phyloP scores from a whole-genome alignment of 1,139 yeast genomes.

The Taphrina betulina region DNA sequence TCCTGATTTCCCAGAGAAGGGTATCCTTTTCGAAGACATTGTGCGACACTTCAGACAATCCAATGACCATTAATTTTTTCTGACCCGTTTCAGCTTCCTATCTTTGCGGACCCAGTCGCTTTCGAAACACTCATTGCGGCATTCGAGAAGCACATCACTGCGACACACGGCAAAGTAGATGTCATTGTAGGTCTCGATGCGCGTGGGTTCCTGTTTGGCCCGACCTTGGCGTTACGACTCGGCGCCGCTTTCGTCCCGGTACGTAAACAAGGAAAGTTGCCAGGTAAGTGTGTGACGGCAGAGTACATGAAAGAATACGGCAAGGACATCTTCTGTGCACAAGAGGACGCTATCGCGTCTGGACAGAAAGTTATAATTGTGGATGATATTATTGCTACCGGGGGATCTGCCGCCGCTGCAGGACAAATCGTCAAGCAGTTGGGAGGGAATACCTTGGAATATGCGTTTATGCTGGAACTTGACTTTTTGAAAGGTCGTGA shows the following conservation, averaged over 20 bases:
- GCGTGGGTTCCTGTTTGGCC: slow-evolving; percentile 95
- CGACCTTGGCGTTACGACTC: slow-evolving; percentile 83
- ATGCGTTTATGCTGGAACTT: slow-evolving; percentile 85
- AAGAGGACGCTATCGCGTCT: slow-evolving; percentile 72
- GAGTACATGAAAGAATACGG: slow-evolving; percentile 91
- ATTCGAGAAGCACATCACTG: slow-evolving; percentile 56
- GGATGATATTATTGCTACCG: slow-evolving; percentile 97
- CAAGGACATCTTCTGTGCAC: slow-evolving; percentile 80
- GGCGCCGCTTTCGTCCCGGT: slow-evolving; percentile 92
- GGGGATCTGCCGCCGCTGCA: slow-evolving; percentile 94
- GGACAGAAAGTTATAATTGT: slow-evolving; percentile 82
- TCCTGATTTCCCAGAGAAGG: slow-evolving; percentile 90
- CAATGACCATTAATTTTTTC: neutral
- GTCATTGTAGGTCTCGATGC: slow-evolving; percentile 93
- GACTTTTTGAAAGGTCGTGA: slow-evolving; percentile 94
- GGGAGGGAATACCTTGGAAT: slow-evolving; percentile 73
- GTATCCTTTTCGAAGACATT: slow-evolving; percentile 93
- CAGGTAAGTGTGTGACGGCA: slow-evolving; percentile 75
- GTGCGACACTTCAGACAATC: neutral
- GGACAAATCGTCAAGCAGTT: slow-evolving; percentile 71
- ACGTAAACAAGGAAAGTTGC: slow-evolving; percentile 91
- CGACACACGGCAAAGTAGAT: slow-evolving; percentile 59
- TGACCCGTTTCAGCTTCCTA: slow-evolving; percentile 54
- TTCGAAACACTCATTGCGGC: slow-evolving; percentile 81
- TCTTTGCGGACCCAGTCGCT: slow-evolving; percentile 75